These are phyloP conservation scores for Metarhizium brunneum DNA, from an alignment of 2,329 filamentous ascomycete genomes.

Conservation along the genomic window DNA sequence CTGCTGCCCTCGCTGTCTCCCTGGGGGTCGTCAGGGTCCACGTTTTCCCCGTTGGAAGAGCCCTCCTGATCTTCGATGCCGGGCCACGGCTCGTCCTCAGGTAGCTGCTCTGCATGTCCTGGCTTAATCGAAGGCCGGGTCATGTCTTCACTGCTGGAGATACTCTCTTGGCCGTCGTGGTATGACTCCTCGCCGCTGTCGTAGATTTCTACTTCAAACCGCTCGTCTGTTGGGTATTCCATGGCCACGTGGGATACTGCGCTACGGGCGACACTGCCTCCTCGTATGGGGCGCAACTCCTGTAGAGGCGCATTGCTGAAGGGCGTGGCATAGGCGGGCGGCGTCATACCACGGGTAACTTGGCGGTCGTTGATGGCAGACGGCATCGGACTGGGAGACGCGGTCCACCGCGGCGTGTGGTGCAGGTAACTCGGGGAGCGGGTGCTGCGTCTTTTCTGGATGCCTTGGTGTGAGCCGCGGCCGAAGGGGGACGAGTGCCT, in stretches of 20 bases:
- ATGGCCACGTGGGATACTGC: slow-evolving; percentile 20
- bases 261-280: slow-evolving; percentile 19
- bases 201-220: slow-evolving; percentile 26
- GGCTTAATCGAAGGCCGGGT: slow-evolving; percentile 10
- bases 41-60: slow-evolving; percentile 41
- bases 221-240: slow-evolving; percentile 23
- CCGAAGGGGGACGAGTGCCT: slow-evolving; percentile 22
- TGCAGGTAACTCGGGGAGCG: slow-evolving; percentile 47
- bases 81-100: slow-evolving; percentile 48
- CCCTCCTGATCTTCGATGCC: slow-evolving; percentile 42
- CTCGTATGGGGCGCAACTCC: slow-evolving; percentile 25
- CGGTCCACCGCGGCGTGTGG: slow-evolving; percentile 48
- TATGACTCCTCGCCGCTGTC: slow-evolving; percentile 25
- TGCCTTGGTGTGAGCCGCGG: slow-evolving; percentile 16
- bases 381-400: slow-evolving; percentile 34
- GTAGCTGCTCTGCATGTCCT: slow-evolving; percentile 23
- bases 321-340: slow-evolving; percentile 68
- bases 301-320: slow-evolving; percentile 51
- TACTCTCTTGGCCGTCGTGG: slow-evolving; percentile 17
- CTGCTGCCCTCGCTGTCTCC: slow-evolving; percentile 35
- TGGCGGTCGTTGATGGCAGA: slow-evolving; percentile 23
- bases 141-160: slow-evolving; percentile 17
- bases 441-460: slow-evolving; percentile 42
- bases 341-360: slow-evolving; percentile 32
- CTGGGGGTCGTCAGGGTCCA: slow-evolving; percentile 28